Evolutionary conservation across 177 flowering plant genomes (phyloP).

Genomic region (Vitis hybrid): DNA sequence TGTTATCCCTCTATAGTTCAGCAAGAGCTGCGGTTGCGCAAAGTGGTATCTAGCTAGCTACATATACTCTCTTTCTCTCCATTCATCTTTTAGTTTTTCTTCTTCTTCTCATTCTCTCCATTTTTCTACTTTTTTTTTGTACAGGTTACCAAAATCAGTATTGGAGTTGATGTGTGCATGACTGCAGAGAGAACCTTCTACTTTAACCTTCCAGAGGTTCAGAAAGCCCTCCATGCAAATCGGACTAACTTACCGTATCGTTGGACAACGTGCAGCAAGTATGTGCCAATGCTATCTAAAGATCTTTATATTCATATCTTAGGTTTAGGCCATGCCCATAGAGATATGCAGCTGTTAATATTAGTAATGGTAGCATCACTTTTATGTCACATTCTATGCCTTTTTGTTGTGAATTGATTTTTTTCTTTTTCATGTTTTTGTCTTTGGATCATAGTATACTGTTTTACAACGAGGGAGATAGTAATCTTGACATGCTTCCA

Average conservation of each 20-base stretch:
- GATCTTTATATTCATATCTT: neutral
- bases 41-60: constrained; percentile 42
- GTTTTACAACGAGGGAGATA: constrained; percentile 42
- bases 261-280: constrained; percentile 94
- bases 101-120: neutral
- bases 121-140: neutral
- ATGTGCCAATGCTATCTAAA: constrained; percentile 15
- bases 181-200: constrained; percentile 71
- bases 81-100: neutral
- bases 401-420: too few species aligned
- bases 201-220: constrained; percentile 91
- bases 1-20: constrained; percentile 89
- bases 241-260: constrained; percentile 69
- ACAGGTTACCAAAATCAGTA: constrained; percentile 86
- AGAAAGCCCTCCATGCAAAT: constrained; percentile 92
- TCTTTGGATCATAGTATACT: neutral
- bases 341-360: too few species aligned
- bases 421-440: too few species aligned
- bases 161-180: constrained; percentile 95
- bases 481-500: constrained; percentile 76
- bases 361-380: too few species aligned
- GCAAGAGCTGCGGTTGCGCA: constrained; percentile 81
- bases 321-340: too few species aligned
- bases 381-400: too few species aligned
- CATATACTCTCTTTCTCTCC: too few species aligned